These are phyloP conservation scores for Suhomyces chickasaworum DNA, from an alignment of 1,139 yeast species.

Conservation along the genomic window DNA sequence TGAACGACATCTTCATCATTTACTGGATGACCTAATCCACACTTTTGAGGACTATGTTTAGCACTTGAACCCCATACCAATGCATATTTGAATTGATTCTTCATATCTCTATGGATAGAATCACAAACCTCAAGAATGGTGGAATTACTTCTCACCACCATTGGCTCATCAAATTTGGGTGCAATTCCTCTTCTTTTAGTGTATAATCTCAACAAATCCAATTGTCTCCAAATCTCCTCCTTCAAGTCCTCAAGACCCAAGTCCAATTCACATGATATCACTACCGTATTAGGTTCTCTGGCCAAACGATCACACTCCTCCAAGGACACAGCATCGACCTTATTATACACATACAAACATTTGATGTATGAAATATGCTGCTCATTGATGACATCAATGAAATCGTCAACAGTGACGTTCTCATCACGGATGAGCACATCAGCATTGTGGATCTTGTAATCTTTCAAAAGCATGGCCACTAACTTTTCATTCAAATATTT, in stretches of 20 bases:
- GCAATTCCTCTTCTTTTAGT: conserved; percentile 80
- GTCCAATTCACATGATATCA: conserved; percentile 87
- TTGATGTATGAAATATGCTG: conserved; percentile 85
- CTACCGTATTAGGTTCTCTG: conserved; percentile 87
- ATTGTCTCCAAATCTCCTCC: conserved; percentile 90
- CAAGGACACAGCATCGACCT: conserved; percentile 90
- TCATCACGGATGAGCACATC: conserved; percentile 91
- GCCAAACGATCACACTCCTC: conserved; percentile 95
- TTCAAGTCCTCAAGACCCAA: conserved; percentile 85
- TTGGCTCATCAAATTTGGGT: conserved; percentile 85
- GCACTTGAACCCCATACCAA: conserved; percentile 96
- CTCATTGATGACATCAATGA: conserved; percentile 88
- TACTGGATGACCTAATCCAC: conserved; percentile 82
- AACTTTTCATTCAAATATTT: conserved; percentile 79
- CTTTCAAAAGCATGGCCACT: conserved; percentile 74
- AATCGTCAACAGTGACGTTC: conserved; percentile 87
- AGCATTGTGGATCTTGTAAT: conserved; percentile 89
- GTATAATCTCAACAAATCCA: conserved; percentile 75
- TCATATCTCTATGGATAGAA: conserved; percentile 89
- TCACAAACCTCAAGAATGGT: conserved; percentile 88
- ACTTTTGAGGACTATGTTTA: conserved; percentile 94
- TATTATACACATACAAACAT: conserved; percentile 91
- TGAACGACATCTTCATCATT: conserved; percentile 95
- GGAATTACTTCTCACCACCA: conserved; percentile 82
- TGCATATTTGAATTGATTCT: conserved; percentile 89